Base-by-base conservation (phyloP, 2,329 filamentous ascomycete species). In the Macrophomina phaseolina region DNA sequence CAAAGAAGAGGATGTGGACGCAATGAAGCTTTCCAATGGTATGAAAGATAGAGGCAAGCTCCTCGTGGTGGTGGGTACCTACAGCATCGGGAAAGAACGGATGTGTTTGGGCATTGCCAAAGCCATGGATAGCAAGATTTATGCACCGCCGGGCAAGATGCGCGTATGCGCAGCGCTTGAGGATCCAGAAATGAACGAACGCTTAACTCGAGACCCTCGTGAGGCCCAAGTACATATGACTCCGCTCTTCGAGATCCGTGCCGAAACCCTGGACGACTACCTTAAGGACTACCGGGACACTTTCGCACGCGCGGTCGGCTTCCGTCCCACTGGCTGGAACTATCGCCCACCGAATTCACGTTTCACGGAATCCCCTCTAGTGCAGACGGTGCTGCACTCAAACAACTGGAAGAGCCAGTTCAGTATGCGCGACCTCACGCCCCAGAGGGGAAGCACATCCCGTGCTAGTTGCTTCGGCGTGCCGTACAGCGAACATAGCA, bases 221-320 rank as follows among this genome's bases (percentile, higher is more conserved):
- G 91, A 92, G 72, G 95, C 95, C 0, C 94, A 98, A 78, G 93
- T 99, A 0, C 95, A 99, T 80, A 97, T 99, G 94, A 96, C 97
- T 72, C 93, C 91, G 73, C 84, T 99, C 9, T 95, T 95, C 84
- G 94, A 98, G 78, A 93, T 99, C 71, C 90, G 93, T 32, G 89
- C 93, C 40, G 94, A 97, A 71, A 97, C 94, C 0, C 84, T 99
- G 1, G 89, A 92, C 70, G 94, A 97, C 68, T 99, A 99, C 73
- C 86, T 98, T 5, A 87, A 90, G 72, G 85, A 87, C 42, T 91
- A 93, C 81, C 91, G 90, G 69, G 90, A 91, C 6, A 89, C 92
- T 71, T 99, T 98, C 77, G 89, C 89, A 14, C 90, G 92, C 63
- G 89, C 97, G 53, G 91, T 98, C 18, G 95, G 94, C 4, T 97